Evolutionary conservation across 148 eudicot species (phyloP).

Genomic region (Camellia japonica): DNA sequence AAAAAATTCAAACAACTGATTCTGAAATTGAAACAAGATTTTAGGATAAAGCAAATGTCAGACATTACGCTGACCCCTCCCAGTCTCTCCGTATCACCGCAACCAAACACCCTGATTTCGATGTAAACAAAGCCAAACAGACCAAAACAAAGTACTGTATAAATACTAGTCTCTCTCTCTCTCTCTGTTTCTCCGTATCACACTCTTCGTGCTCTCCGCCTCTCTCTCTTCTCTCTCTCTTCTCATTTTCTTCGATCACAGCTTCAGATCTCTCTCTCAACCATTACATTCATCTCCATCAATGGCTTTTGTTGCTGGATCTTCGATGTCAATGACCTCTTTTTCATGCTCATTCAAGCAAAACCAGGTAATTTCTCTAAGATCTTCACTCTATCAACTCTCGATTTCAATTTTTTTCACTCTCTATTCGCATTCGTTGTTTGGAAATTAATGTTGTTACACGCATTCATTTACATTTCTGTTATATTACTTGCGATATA

Average conservation of each 20-base stretch:
- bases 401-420: not conserved
- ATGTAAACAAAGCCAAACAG: constrained; percentile 8
- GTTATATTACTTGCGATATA: too few relatives aligned
- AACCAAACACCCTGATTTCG: constrained; percentile 13
- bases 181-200: not conserved
- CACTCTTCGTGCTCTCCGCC: constrained; percentile 19
- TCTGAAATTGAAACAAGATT: too few relatives aligned
- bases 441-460: not conserved
- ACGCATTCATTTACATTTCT: not conserved
- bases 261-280: constrained; percentile 8
- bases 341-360: constrained; percentile 15
- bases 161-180: not conserved
- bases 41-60: too few relatives aligned
- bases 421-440: not conserved
- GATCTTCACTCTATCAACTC: not conserved
- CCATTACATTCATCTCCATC: not conserved
- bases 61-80: too few relatives aligned
- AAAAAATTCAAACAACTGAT: too few relatives aligned
- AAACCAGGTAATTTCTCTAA: constrained; percentile 4
- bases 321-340: constrained; percentile 10
- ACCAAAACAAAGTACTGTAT: not conserved
- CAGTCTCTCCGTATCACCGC: not conserved
- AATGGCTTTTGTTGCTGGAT: constrained; percentile 13
- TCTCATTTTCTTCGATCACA: not conserved
- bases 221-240: not conserved